Evolutionary conservation across 106 monocot genomes (phyloP).

Genomic region (Platanthera guangdongensis): DNA sequence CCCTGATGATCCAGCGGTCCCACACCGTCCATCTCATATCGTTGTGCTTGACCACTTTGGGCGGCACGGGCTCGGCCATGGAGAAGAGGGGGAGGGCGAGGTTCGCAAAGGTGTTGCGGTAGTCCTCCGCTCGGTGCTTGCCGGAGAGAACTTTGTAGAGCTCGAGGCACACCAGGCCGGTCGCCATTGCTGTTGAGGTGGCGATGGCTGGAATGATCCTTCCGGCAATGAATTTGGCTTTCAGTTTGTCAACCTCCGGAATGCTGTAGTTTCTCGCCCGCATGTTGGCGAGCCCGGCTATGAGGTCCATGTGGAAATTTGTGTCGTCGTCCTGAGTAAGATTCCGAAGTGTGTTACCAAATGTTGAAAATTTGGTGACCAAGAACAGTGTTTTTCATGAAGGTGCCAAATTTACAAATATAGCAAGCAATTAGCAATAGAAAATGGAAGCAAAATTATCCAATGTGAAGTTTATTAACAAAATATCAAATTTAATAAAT

Average conservation of each 20-base stretch:
- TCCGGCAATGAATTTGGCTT: conserved; percentile 88
- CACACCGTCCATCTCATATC: conserved; percentile 81
- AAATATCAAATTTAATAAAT: neutral
- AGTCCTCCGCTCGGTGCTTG: conserved; percentile 67
- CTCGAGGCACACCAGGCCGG: conserved; percentile 90
- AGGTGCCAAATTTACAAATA: neutral
- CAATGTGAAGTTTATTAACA: too few relatives aligned
- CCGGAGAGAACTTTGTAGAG: conserved; percentile 89
- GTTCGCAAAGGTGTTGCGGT: conserved; percentile 88
- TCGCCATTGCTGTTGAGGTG: conserved; percentile 88
- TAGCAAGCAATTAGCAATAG: neutral
- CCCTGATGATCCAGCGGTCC: conserved; percentile 74
- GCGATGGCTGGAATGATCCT: conserved; percentile 95
- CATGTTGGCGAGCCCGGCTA: conserved; percentile 90
- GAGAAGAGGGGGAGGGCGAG: conserved; percentile 81
- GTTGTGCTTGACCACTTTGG: conserved; percentile 56
- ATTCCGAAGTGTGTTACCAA: neutral
- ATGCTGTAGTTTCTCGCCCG: conserved; percentile 94
- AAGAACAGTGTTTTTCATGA: neutral
- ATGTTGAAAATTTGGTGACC: neutral
- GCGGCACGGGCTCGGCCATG: conserved; percentile 75
- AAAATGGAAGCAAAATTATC: neutral
- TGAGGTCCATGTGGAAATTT: conserved; percentile 89
- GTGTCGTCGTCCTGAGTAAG: conserved; percentile 73
- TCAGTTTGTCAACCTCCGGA: conserved; percentile 81